A percentile compares a stretch with the other conserved stretches of the same genome.
Evolutionary conservation across 257 asterid genomes (phyloP).

Genomic region (Cruciata laevipes): DNA sequence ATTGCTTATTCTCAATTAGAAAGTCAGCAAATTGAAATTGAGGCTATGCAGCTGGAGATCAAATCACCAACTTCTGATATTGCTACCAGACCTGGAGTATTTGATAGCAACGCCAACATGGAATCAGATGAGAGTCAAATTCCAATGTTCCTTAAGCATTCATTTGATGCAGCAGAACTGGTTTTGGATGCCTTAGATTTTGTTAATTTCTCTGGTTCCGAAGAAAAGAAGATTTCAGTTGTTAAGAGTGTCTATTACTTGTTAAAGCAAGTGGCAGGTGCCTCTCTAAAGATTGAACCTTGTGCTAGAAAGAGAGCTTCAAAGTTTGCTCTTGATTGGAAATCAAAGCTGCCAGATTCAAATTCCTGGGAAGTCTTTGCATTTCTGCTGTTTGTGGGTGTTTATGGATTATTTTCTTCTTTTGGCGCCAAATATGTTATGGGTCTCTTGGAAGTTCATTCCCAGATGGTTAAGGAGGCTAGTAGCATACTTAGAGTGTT

Average conservation of each 20-base stretch:
- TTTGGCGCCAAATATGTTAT: neutral
- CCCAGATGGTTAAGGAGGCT: conserved; percentile 5
- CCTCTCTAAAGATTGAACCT: neutral
- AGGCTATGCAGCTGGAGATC: conserved; percentile 6
- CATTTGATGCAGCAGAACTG: neutral
- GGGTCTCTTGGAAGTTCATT: conserved; percentile 7
- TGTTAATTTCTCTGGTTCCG: neutral
- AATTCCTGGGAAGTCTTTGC: conserved; percentile 6
- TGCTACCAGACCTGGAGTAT: neutral
- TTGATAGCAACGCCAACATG: neutral
- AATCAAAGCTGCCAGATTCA: neutral
- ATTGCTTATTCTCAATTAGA: neutral
- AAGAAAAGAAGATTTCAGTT: neutral
- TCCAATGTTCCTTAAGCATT: conserved; percentile 4
- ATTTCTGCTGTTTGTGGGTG: conserved; percentile 3
- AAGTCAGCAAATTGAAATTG: neutral
- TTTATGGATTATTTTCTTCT: conserved; percentile 2
- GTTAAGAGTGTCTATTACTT: conserved; percentile 1
- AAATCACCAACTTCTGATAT: neutral
- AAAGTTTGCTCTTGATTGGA: neutral
- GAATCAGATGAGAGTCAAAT: conserved; percentile 3
- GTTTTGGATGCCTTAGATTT: conserved; percentile 11
- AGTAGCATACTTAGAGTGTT: conserved; percentile 2
- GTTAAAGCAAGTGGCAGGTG: conserved; percentile 3
- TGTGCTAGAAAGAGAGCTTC: conserved; percentile 1